Evolutionary conservation across 225 moss, liverwort and hornwort species (phyloP), one percentile per base, ranked within the genome.

Genomic region (Straminergon stramineum): DNA sequence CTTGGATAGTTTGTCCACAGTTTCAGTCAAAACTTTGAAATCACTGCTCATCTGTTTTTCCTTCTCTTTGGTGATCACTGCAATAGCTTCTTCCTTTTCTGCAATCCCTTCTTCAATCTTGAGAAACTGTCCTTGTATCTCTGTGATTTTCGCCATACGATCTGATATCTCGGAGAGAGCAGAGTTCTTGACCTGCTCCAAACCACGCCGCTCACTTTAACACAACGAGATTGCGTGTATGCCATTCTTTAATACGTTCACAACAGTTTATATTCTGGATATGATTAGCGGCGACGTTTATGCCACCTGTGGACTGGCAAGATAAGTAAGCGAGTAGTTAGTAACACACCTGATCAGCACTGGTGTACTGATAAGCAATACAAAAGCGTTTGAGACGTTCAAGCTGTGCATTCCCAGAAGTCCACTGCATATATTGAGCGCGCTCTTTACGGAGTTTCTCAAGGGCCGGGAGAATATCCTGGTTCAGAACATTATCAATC

Each of bases 371-470:
- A 83, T 94, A 97, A 74, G 99, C 99, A 75, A 94, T 94, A 90
- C 97, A 99, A 79, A 96, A 99, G 60, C 96, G 93, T 90, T 96
- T 95, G 11, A 99, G 94, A 52, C 95, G 95, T 84, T 96, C 96
- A 90, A 99, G 92, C 91, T 96, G 93, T 30, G 92, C 97, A 68
- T 96, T 97, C 63, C 96, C 97, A 51, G 96, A 91, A 69, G 95
- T 94, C 99, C 99, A 99, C 90, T 99, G 94, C 93, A 95, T 96
- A 87, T 99, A 99, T 90, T 96, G 96, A 79, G 93, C 96, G 35
- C 97, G 96, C 90, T 99, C 99, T 83, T 99, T 99, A 24, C 99
- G 96, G 88, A 99, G 92, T 89, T 99, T 99, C 87, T 97, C 99
- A 45, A 99, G 95, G 56, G 97, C 97, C 56, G 99, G 99, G 85